phyloP scores from a whole-genome alignment of 148 eudicot species.

The Cornus kousa region DNA sequence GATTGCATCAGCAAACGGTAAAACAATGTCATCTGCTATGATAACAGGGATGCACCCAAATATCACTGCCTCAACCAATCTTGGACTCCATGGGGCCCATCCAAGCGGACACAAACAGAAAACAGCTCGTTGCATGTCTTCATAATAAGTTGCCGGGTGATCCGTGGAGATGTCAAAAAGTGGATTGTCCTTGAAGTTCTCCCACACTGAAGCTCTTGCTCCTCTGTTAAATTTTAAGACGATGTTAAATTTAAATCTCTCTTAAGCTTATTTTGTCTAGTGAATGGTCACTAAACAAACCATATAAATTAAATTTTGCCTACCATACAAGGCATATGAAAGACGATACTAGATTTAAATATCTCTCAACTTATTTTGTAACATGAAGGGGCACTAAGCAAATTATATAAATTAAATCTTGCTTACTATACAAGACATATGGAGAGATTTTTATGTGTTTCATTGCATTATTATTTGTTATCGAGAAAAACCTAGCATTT shows the following conservation, averaged over 20 bases:
- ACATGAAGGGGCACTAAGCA: too few relatives aligned
- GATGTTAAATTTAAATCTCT: not conserved
- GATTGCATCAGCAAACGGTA: conserved; percentile 98
- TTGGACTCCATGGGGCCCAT: conserved; percentile 99
- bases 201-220: conserved; percentile 97
- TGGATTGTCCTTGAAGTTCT: conserved; percentile 95
- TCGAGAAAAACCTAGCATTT: not conserved
- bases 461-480: not conserved
- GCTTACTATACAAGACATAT: not conserved
- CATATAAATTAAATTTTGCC: not conserved
- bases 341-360: not conserved
- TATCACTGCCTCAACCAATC: conserved; percentile 93
- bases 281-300: not conserved
- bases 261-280: not conserved
- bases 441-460: not conserved
- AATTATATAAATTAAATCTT: not conserved
- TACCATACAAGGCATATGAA: not conserved
- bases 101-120: conserved; percentile 97
- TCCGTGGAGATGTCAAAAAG: conserved; percentile 99
- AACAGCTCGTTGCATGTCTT: conserved; percentile 96
- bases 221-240: conserved; percentile 51
- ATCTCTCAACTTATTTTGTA: not conserved
- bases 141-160: conserved; percentile 94
- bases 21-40: conserved; percentile 92
- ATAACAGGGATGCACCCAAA: conserved; percentile 98